phyloP scores from a whole-genome alignment of 805 yeast species.

The Groenewaldozyma tartarivorans region DNA sequence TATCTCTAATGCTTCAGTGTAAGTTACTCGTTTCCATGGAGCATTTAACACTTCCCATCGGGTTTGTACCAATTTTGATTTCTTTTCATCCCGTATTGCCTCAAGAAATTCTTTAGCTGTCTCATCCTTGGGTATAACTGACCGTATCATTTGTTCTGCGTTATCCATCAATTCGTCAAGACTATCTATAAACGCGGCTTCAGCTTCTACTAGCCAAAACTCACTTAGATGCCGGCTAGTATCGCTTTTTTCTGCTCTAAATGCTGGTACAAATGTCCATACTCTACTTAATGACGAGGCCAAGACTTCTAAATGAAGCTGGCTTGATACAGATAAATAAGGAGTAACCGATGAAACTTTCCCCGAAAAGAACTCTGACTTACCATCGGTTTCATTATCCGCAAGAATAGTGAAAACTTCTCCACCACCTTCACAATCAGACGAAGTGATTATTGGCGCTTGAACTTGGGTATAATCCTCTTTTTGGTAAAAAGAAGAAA shows the following conservation, averaged over 20 bases:
- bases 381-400: conserved; percentile 29
- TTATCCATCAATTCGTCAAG: conserved; percentile 54
- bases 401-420: conserved; percentile 58
- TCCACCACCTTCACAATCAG: conserved; percentile 98
- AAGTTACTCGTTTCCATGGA: conserved; percentile 64
- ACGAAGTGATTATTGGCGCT: conserved; percentile 79
- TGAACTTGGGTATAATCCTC: conserved; percentile 58
- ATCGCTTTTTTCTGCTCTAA: conserved; percentile 86
- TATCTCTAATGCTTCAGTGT: conserved; percentile 61
- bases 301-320: conserved; percentile 77
- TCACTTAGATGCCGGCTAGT: conserved; percentile 89
- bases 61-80: conserved; percentile 26
- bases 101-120: conserved; percentile 19
- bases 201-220: conserved; percentile 98
- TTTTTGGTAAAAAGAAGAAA: conserved; percentile 45
- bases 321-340: conserved; percentile 83
- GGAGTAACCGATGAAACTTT: conserved; percentile 28
- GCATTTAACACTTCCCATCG: conserved; percentile 54
- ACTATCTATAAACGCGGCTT: conserved; percentile 50
- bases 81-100: conserved; percentile 28
- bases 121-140: conserved; percentile 27
- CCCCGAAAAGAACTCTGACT: conserved; percentile 31
- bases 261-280: conserved; percentile 86
- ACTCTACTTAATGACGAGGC: conserved; percentile 68
- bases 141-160: conserved; percentile 61